These are phyloP conservation scores for Atkinsonella texensis DNA, from an alignment of 2,329 filamentous ascomycete species.

Conservation along the genomic window DNA sequence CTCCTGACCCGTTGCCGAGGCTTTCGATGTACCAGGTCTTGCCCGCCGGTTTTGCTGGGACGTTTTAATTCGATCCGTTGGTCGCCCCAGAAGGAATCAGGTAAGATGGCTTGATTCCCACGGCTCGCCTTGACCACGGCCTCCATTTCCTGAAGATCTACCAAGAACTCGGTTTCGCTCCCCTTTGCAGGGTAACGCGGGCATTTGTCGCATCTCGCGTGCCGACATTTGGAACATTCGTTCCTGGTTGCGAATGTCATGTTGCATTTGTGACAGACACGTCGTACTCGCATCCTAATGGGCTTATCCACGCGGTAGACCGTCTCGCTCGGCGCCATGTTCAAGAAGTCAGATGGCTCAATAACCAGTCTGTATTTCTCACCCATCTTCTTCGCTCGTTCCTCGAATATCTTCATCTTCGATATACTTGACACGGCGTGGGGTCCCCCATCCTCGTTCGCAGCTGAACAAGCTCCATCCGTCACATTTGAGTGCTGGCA, in stretches of 20 bases:
- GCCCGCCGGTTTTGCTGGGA: constrained; percentile 52
- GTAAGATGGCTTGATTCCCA: constrained; percentile 41
- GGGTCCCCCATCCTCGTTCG: constrained; percentile 15
- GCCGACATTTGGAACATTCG: constrained; percentile 65
- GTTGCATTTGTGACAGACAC: constrained; percentile 71
- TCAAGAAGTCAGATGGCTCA: constrained; percentile 40
- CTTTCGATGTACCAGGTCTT: constrained; percentile 61
- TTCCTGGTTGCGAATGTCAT: constrained; percentile 61
- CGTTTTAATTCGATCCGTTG: constrained; percentile 45
- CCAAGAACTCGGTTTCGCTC: constrained; percentile 40
- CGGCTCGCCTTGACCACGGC: constrained; percentile 41
- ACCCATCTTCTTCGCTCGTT: constrained; percentile 43
- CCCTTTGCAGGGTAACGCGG: constrained; percentile 60
- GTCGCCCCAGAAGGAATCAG: constrained; percentile 33
- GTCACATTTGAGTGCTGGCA: constrained; percentile 2
- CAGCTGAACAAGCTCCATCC: constrained; percentile 15
- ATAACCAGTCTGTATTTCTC: constrained; percentile 45
- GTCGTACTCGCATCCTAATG: constrained; percentile 66
- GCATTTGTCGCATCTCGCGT: constrained; percentile 71
- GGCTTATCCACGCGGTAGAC: constrained; percentile 59
- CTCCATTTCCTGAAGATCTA: constrained; percentile 38
- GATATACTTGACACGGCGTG: constrained; percentile 28
- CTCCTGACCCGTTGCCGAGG: constrained; percentile 62
- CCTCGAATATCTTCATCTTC: constrained; percentile 39
- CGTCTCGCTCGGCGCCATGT: constrained; percentile 35